Evolutionary conservation across 768 basidiomycete genomes (phyloP).

Genomic region (Lentinula detonsa): DNA sequence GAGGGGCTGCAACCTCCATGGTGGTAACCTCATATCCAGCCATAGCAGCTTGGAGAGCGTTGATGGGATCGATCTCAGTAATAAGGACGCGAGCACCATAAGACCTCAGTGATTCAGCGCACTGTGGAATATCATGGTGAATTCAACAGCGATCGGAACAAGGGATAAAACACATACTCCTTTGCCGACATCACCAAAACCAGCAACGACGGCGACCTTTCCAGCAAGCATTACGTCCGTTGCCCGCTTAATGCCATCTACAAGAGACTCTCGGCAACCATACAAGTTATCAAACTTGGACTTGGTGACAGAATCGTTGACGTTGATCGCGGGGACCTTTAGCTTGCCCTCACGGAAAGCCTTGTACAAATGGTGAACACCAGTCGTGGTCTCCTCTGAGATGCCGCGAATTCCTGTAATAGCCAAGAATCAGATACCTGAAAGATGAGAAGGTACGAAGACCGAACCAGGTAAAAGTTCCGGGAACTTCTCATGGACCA

Average conservation of each 20-base stretch:
- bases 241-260: conserved; percentile 99
- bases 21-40: conserved; percentile 98
- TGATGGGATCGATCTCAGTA: conserved; percentile 99
- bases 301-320: conserved; percentile 99
- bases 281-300: conserved; percentile 99
- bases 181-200: conserved; percentile 99
- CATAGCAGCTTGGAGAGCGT: conserved; percentile 99
- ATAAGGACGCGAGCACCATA: conserved; percentile 95
- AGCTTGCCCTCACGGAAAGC: conserved; percentile 93
- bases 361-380: conserved; percentile 99
- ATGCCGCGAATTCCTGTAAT: conserved; percentile 77
- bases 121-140: conserved; percentile 42
- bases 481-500: conserved; percentile 96
- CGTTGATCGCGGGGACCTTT: conserved; percentile 98
- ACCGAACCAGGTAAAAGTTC: conserved; percentile 72
- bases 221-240: conserved; percentile 99
- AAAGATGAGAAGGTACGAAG: neutral
- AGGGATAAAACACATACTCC: conserved; percentile 58
- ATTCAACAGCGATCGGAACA: neutral
- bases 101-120: conserved; percentile 94
- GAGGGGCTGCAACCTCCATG: conserved; percentile 94
- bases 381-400: conserved; percentile 99
- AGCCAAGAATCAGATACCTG: neutral
- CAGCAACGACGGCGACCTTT: conserved; percentile 98
- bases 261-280: conserved; percentile 98